Evolutionary conservation across 768 basidiomycete species (phyloP).

Genomic region (Wakefieldia striispora): DNA sequence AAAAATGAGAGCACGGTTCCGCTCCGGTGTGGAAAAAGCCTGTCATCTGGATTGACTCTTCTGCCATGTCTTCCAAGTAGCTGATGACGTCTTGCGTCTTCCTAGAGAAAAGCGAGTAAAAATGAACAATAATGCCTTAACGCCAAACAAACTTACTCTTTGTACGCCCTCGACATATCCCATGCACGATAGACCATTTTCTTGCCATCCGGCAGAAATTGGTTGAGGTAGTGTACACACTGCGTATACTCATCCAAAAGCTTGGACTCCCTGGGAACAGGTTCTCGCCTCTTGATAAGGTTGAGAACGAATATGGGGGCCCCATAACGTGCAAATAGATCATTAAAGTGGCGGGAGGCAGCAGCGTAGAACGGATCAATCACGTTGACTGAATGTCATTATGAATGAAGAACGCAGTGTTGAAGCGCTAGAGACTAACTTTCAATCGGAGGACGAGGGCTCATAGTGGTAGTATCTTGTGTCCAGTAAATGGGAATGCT

Average conservation of each 20-base stretch:
- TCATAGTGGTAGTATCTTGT: slow-evolving; percentile 88
- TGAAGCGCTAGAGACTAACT: slow-evolving; percentile 49
- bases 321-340: slow-evolving; percentile 87
- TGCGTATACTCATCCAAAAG: slow-evolving; percentile 87
- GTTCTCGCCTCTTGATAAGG: slow-evolving; percentile 84
- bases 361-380: slow-evolving; percentile 95
- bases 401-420: slow-evolving; percentile 4
- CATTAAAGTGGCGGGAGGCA: slow-evolving; percentile 90
- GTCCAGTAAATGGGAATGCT: slow-evolving; percentile 98
- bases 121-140: background rate
- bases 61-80: slow-evolving; percentile 91
- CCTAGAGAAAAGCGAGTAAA: slow-evolving; percentile 38
- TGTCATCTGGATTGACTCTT: slow-evolving; percentile 88
- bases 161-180: slow-evolving; percentile 96
- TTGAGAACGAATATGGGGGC: slow-evolving; percentile 89
- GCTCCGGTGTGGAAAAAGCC: slow-evolving; percentile 94
- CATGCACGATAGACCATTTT: slow-evolving; percentile 91
- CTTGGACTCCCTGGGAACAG: slow-evolving; percentile 83
- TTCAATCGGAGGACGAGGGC: slow-evolving; percentile 93
- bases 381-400: slow-evolving; percentile 65
- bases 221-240: slow-evolving; percentile 91
- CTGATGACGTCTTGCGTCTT: slow-evolving; percentile 96
- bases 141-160: slow-evolving; percentile 58
- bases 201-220: slow-evolving; percentile 84
- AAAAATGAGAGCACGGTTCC: slow-evolving; percentile 74